These are phyloP conservation scores for Phytophthora kernoviae DNA, from an alignment of 352 stramenopile genomes.

Conservation along the genomic window DNA sequence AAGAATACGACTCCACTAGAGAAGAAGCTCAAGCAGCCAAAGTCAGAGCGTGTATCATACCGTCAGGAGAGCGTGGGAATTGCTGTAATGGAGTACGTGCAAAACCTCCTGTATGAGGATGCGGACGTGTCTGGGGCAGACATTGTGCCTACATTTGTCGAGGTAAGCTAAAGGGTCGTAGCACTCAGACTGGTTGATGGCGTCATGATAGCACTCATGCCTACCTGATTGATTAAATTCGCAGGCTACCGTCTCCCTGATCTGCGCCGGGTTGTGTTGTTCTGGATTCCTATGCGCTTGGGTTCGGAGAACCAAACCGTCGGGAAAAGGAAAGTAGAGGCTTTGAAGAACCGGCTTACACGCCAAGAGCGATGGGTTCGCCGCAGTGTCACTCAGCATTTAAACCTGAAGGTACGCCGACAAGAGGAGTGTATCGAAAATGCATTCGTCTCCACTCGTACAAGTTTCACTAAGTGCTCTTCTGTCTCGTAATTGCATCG, in stretches of 20 bases:
- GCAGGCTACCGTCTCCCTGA: constrained; percentile 75
- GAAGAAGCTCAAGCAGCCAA: constrained; percentile 70
- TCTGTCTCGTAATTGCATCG: not conserved
- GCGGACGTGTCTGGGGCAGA: constrained; percentile 60
- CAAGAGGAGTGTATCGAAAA: not conserved
- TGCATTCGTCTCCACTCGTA: no score
- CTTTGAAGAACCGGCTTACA: constrained; percentile 65
- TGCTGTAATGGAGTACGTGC: constrained; percentile 67
- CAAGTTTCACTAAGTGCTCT: constrained; percentile 4
- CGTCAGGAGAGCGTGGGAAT: constrained; percentile 76
- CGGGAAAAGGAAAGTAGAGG: constrained; percentile 74
- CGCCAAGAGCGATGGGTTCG: constrained; percentile 73
- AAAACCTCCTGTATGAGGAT: constrained; percentile 72
- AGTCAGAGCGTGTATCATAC: constrained; percentile 69
- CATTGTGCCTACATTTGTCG: constrained; percentile 71
- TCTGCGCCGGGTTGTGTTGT: constrained; percentile 67
- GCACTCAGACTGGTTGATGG: no score
- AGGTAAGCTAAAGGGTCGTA: constrained; percentile 47
- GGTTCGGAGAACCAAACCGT: constrained; percentile 78
- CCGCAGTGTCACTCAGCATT: constrained; percentile 67
- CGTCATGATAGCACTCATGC: no score
- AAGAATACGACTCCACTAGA: constrained; percentile 73
- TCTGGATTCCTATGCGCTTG: constrained; percentile 71
- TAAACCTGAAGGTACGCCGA: constrained; percentile 77
- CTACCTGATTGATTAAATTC: constrained; percentile 1